Conservation (phyloP, 2,329 filamentous ascomycete genomes). For the Cordyceps sp. region DNA sequence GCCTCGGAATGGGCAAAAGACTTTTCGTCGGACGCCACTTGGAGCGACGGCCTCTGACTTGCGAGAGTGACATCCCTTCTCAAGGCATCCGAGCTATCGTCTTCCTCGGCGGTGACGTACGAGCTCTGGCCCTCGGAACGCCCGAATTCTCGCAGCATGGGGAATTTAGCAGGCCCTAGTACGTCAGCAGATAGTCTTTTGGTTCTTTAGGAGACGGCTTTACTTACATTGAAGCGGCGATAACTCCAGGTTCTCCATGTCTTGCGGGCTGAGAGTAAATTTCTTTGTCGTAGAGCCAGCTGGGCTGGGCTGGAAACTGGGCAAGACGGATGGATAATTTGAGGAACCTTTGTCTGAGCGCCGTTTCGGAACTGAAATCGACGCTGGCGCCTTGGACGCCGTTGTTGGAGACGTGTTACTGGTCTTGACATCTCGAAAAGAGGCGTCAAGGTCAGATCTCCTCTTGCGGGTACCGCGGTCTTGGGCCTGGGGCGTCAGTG, state of each 20-base stretch:
- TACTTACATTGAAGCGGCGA: slow-evolving; percentile 17
- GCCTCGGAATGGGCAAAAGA: slow-evolving; percentile 16
- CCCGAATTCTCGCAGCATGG: slow-evolving; percentile 5
- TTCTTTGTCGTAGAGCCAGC: slow-evolving; percentile 9
- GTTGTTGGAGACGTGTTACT: too few relatives aligned
- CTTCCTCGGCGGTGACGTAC: slow-evolving; percentile 10
- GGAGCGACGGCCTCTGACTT: not conserved
- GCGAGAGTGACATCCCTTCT: not conserved
- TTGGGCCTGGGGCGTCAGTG: too few relatives aligned
- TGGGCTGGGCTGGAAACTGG: slow-evolving; percentile 17
- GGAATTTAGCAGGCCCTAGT: slow-evolving; percentile 9
- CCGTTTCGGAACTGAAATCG: not conserved
- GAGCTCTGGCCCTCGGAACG: slow-evolving; percentile 9
- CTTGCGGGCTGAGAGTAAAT: slow-evolving; percentile 13
- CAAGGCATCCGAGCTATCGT: slow-evolving; percentile 3
- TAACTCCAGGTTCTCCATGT: slow-evolving; percentile 17
- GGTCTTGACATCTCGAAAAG: not conserved
- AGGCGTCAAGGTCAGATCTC: not conserved
- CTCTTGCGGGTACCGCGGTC: too few relatives aligned
- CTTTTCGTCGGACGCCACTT: not conserved
- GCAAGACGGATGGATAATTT: slow-evolving; percentile 15
- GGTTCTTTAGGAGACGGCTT: not conserved
- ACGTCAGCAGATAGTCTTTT: not conserved
- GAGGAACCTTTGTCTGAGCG: slow-evolving; percentile 11
- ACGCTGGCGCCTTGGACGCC: not conserved